Evolutionary conservation across 768 basidiomycete genomes (phyloP).

Genomic region (Paxillus rubicundulus): DNA sequence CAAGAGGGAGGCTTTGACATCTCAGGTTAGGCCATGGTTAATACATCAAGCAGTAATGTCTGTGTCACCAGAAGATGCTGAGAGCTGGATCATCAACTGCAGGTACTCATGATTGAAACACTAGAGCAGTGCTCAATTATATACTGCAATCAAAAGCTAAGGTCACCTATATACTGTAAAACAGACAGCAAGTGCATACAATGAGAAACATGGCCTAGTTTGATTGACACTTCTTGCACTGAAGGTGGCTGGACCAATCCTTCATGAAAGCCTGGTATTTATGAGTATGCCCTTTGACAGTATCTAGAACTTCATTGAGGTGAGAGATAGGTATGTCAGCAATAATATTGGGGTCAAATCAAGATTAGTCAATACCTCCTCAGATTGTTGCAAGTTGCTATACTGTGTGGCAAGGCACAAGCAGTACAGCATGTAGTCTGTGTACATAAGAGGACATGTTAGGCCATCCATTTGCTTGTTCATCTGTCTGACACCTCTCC

Average conservation of each 20-base stretch:
- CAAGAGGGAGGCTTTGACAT: slow-evolving; percentile 12
- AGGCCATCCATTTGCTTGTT: too few species aligned
- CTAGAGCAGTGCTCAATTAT: not conserved
- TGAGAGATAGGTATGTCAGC: not conserved
- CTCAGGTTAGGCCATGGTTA: not conserved
- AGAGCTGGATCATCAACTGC: slow-evolving; percentile 24
- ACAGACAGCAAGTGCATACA: too few species aligned
- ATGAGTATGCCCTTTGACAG: not conserved
- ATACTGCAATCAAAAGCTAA: too few species aligned
- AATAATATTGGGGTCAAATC: not conserved
- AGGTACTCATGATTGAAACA: slow-evolving; percentile 13
- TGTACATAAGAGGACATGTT: too few species aligned
- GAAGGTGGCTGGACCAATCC: not conserved
- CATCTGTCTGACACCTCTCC: too few species aligned
- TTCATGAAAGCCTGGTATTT: not conserved
- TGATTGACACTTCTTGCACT: not conserved
- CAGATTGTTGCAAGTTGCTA: too few species aligned
- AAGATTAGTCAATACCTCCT: not conserved
- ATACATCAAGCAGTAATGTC: slow-evolving; percentile 20
- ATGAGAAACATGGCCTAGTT: too few species aligned
- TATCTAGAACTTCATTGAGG: not conserved
- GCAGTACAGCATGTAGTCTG: too few species aligned
- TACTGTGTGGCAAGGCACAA: too few species aligned
- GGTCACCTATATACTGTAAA: too few species aligned
- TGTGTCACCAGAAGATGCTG: slow-evolving; percentile 15